Conservation (phyloP, 176 grass and related monocot genomes). For the Dactylis glomerata region DNA sequence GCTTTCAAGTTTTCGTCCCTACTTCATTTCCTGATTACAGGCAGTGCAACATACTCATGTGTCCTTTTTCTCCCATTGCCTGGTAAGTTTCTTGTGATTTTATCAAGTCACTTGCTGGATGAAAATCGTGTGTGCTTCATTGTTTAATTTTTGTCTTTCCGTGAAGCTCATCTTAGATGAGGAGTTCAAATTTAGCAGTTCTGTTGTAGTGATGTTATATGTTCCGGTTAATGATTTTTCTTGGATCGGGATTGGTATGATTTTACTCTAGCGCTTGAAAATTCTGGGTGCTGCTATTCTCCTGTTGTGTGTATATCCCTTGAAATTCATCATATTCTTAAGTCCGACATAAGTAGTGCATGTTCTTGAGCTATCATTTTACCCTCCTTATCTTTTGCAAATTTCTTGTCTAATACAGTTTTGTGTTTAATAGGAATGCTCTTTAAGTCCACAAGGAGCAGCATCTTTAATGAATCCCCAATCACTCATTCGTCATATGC, state of each 20-base stretch:
- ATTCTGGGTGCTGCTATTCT: background rate
- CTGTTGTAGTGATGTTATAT: conserved; percentile 4
- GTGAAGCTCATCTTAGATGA: background rate
- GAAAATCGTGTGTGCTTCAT: background rate
- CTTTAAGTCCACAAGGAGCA: conserved; percentile 76
- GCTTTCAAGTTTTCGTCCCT: conserved; percentile 11
- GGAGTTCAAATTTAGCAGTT: background rate
- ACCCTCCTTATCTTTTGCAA: background rate
- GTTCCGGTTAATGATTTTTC: conserved; percentile 3
- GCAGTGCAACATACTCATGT: background rate
- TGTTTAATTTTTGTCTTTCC: conserved; percentile 9
- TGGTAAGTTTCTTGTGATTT: conserved; percentile 3
- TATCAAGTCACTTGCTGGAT: background rate
- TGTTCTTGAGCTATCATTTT: background rate
- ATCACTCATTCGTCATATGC: conserved; percentile 93
- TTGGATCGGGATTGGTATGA: background rate
- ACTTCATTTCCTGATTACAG: conserved; percentile 14
- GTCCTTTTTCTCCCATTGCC: background rate
- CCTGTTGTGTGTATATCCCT: background rate
- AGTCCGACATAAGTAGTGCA: background rate
- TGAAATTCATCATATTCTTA: background rate
- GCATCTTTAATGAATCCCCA: conserved; percentile 72
- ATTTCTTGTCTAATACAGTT: background rate
- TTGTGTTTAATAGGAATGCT: conserved; percentile 56
- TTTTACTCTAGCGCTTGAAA: background rate